Evolutionary conservation across 148 eudicot species (phyloP), one percentile per base, ranked within the genome.

Genomic region (Limonium bicolor): DNA sequence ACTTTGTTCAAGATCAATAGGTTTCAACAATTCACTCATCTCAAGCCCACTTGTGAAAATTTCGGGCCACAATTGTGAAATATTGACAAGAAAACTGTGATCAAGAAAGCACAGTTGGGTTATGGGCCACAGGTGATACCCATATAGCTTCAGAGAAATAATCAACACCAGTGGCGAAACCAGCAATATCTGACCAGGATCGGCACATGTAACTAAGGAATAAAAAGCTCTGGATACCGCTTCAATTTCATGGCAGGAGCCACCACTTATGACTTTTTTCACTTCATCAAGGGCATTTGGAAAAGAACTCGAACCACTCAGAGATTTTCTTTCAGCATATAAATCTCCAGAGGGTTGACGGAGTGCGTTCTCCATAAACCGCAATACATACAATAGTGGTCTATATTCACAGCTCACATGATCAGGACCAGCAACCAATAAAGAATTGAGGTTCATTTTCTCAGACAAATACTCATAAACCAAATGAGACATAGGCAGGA

Each of bases 341-440:
- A 48, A 53, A 32, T 41, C 36, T 13, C 19, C 45, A 46, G 46
- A 63, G 37, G 46, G 56, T 13, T 53, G 62, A 55, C 32, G 56
- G 46, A 54, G 27, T 26, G 78, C 49, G 53, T 64, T 64, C 23
- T 54, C 66, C 7, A 92, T 62, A 60, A 85, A 78, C 16, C 27
- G 41, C 32, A 65, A 51, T 42, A 92, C 70, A 30, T 54, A 64
- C 49, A 66, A 65, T 62, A 92, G 42, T 2, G 99, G 88, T 60
- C 80, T 78, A 95, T 95, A 85, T 63, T 85, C 99, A 50, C 99
- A 85, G 14, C 55, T 54, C 34, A 16, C 9, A 67, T 57, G 57
- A 47, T 53, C 67, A 47, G 40, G 27, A 30, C 47, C 55, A 60
- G 61, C 74, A 58, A 52, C 53, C 42, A 60, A 57, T 41, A 48